Evolutionary conservation across 2,329 filamentous ascomycete genomes (phyloP).

Genomic region (Cladorrhinum sp.): DNA sequence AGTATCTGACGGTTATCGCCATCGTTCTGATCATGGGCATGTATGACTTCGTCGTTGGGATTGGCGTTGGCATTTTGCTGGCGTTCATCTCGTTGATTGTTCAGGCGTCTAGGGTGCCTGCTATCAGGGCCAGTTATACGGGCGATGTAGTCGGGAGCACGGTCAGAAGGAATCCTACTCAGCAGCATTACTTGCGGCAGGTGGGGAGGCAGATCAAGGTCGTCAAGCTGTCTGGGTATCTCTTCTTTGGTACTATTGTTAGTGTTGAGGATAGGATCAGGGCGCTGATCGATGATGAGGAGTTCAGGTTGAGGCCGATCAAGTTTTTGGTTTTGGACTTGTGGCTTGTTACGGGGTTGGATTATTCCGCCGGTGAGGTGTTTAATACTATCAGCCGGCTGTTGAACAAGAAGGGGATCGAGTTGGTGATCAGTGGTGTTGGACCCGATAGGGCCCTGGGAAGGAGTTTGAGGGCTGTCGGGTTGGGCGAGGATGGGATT

Average conservation of each 20-base stretch:
- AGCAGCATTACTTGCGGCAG: constrained; percentile 79
- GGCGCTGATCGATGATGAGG: constrained; percentile 75
- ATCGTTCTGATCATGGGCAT: constrained; percentile 96
- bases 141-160: constrained; percentile 89
- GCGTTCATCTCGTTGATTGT: constrained; percentile 90
- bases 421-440: constrained; percentile 79
- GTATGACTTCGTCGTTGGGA: constrained; percentile 94
- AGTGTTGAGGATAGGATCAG: constrained; percentile 89
- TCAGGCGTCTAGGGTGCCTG: constrained; percentile 84
- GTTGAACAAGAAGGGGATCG: constrained; percentile 71
- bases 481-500: constrained; percentile 69
- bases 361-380: constrained; percentile 94
- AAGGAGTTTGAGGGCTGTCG: constrained; percentile 76
- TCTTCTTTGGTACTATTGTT: constrained; percentile 99
- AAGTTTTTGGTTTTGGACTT: constrained; percentile 88
- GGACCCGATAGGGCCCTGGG: constrained; percentile 73
- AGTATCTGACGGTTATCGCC: constrained; percentile 84
- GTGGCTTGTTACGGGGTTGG: constrained; percentile 83
- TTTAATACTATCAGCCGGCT: constrained; percentile 91
- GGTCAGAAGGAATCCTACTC: constrained; percentile 83
- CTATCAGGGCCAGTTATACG: constrained; percentile 85
- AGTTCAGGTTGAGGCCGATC: constrained; percentile 74
- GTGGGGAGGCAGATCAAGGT: constrained; percentile 87
- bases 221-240: constrained; percentile 85
- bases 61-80: constrained; percentile 84